These are phyloP conservation scores for Myriangium duriaei DNA, from an alignment of 2,329 filamentous ascomycete species.

Conservation along the genomic window DNA sequence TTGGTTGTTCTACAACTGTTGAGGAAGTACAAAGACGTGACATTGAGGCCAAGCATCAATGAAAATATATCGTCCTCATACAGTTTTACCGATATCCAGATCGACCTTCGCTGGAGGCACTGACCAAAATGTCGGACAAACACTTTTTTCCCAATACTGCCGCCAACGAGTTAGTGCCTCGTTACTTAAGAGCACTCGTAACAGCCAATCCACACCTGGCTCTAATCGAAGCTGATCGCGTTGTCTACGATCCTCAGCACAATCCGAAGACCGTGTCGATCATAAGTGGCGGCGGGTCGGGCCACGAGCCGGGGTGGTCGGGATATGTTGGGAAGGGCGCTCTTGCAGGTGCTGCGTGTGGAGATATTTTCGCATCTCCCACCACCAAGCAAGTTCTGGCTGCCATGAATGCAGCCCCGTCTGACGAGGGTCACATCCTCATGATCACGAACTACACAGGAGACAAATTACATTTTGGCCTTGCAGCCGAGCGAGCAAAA, in stretches of 20 bases:
- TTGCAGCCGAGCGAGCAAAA: neutral
- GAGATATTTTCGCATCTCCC: constrained; percentile 1
- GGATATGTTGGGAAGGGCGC: neutral
- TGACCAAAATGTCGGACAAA: neutral
- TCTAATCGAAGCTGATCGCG: neutral
- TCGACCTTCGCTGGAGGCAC: no score
- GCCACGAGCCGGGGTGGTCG: constrained; percentile 26
- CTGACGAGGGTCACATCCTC: neutral
- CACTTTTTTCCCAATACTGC: neutral
- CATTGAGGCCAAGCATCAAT: no score
- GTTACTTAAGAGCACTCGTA: neutral
- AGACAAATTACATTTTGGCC: neutral
- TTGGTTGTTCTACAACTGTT: no score
- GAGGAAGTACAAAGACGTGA: no score
- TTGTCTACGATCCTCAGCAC: neutral
- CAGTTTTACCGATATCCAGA: no score
- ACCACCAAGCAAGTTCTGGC: neutral
- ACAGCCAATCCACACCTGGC: neutral
- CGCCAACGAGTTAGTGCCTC: neutral
- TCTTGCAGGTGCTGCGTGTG: neutral
- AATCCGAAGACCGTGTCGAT: neutral
- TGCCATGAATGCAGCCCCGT: neutral
- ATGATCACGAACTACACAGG: constrained; percentile 2
- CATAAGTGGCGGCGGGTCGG: constrained; percentile 41
- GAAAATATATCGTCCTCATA: no score